Conservation (phyloP, 345 rosid genomes). For the Toxicodendron radicans region DNA sequence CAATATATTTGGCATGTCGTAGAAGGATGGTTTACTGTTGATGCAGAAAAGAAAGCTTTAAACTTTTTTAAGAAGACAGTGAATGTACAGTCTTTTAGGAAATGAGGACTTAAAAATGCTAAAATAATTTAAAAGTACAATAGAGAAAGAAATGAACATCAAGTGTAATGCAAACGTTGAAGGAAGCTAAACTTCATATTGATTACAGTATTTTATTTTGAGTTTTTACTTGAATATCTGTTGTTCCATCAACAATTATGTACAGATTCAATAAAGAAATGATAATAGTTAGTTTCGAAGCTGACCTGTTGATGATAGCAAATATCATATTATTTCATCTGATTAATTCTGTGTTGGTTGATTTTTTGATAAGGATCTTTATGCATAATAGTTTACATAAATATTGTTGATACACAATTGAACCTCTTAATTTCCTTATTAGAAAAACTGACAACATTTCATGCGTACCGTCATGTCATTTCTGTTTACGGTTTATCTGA, state of each 20-base stretch:
- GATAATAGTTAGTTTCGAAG: neutral
- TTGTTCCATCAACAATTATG: neutral
- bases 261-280: neutral
- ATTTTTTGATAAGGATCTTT: neutral
- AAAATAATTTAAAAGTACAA: neutral
- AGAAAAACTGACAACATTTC: too few relatives aligned
- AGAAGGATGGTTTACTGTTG: slow-evolving; percentile 1
- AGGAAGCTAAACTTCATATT: slow-evolving; percentile 7
- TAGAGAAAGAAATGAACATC: neutral
- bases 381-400: too few relatives aligned
- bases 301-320: neutral
- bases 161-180: neutral
- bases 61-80: neutral
- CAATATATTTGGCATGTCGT: neutral
- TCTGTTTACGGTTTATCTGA: neutral
- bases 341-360: neutral
- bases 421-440: neutral
- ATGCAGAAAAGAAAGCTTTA: neutral
- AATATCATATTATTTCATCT: neutral
- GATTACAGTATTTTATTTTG: neutral
- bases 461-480: neutral
- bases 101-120: neutral
- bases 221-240: neutral
- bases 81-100: slow-evolving; percentile 1
- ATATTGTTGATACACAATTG: neutral